Base-by-base conservation (phyloP, 192 early-diverging fungal species). In the Mortierella hygrophila region DNA sequence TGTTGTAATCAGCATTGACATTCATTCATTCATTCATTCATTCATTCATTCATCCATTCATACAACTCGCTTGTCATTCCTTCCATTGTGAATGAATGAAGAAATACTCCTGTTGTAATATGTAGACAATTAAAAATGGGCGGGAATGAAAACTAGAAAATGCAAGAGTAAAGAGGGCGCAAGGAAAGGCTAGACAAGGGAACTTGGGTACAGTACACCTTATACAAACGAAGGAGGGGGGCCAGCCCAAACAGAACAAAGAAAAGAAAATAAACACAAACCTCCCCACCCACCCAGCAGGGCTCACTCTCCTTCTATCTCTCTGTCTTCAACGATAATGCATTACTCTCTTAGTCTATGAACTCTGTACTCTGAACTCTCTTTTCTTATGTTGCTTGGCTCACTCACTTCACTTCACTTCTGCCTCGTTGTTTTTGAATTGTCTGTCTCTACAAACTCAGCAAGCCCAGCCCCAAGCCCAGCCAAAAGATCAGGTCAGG, bases 381-480 rank as follows among this genome's bases (percentile, higher is more conserved):
- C 60, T 65, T 65, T 55, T 20, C 54, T 21, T 21, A n/a, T 23
- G n/a, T 60, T 32, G 11, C 60, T 32, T 65, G 60, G 60, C 60
- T 65, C 55, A 57, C 52, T 54, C 52, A 23, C 52, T 54, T 23
- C 13, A 15, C 8, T 6, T 55, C 54, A 21, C 54, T 0, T 32
- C 26, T 65, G 13, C 26, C 60, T 65, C 44, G 44, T 44, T 44
- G 44, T 44, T 44, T 44, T 9, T 29, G 18, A 52, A 20, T 52
- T 52, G 49, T 21, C 49, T 35, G 26, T 65, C 60, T 2, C 23
- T 26, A 65, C 9, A 26, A 65, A 65, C 60, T 65, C 60, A 65
- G 60, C 60, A 65, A 65, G 60, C 60, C 60, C 60, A 65, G 60
- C 60, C 60, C 23, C 60, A 65, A 65, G 60, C 60, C 60, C 60